Evolutionary conservation across 768 basidiomycete species (phyloP), one percentile per base, ranked within the genome.

Genomic region (Infundibulicybe gibba): DNA sequence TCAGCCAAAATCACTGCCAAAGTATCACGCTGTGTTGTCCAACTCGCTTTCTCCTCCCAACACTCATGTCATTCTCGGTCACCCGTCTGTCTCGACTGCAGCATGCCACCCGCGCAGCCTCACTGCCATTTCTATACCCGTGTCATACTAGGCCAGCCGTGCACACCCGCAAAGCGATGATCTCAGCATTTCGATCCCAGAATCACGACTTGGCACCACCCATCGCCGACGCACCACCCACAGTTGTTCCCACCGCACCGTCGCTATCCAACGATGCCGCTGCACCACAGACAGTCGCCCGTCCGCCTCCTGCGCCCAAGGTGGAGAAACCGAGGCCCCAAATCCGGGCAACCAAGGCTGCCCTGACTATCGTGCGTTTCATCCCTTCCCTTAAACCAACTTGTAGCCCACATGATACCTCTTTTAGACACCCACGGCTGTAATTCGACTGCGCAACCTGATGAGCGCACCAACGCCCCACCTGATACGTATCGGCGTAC

Each of bases 401-500:
- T 45, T 38, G 37, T 41, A 32, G 42, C 13, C 38, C 44, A 44
- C 20, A 45, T 43, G 35, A 43, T 49, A 53, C 40, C 21, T 6
- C 21, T 43, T 35, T 3, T 55, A 98, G 95, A 90, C 92, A 34
- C 83, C 90, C 0, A 63, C 68, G 19, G 95, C 94, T 11, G 82
- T 94, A 5, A 61, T 68, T 6, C 84, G 89, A 19, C 74, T 98
- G 43, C 78, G 70, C 3, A 75, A 69, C n/a, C 76, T 99, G 21
- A 67, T 92, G 40, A 76, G 76, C n/a, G 79, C 85, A 9, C 92
- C 94, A 17, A 85, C 85, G 2, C 94, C 95, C 0, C 91, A 93
- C 60, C 79, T 94, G 53, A 89, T 99, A 49, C 87, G 95, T 3
- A 90, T 99, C 47, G 93, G 94, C 35, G 94, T 99, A 45, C 84